phyloP scores from a whole-genome alignment of 306 rosid species.

The Gastrolobium bilobum region DNA sequence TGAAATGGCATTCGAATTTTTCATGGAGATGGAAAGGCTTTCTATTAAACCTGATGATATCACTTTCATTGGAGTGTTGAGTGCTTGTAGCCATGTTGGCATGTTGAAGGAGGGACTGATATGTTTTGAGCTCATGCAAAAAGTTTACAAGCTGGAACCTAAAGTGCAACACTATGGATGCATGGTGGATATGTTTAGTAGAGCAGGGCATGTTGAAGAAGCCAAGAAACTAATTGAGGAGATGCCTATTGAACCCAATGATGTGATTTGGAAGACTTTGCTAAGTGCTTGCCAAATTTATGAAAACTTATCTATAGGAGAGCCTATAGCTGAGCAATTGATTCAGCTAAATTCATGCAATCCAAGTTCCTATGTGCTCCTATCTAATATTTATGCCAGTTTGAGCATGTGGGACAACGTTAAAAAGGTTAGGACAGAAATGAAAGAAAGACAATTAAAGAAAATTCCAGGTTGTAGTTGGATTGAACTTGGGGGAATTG shows the following conservation, averaged over 20 bases:
- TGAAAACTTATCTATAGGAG: conserved; percentile 59
- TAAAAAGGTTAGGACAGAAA: conserved; percentile 62
- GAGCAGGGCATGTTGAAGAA: conserved; percentile 74
- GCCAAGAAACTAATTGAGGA: conserved; percentile 62
- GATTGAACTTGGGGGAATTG: conserved; percentile 73
- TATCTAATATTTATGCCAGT: conserved; percentile 74
- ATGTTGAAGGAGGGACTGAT: conserved; percentile 76
- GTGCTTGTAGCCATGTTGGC: conserved; percentile 82
- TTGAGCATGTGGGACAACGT: conserved; percentile 72
- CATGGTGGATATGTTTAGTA: conserved; percentile 76
- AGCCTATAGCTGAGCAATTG: conserved; percentile 64
- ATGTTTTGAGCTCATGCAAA: conserved; percentile 81
- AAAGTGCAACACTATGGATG: conserved; percentile 86
- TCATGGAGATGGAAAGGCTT: conserved; percentile 69
- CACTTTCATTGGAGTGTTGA: conserved; percentile 73
- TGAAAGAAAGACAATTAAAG: conserved; percentile 62
- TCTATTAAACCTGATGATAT: conserved; percentile 70
- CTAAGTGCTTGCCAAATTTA: conserved; percentile 73
- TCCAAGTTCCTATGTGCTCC: conserved; percentile 71
- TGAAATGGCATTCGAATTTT: conserved; percentile 63
- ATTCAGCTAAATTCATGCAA: conserved; percentile 54
- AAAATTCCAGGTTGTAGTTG: conserved; percentile 82
- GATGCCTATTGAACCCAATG: conserved; percentile 85
- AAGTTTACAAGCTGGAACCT: conserved; percentile 72
- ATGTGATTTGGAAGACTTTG: conserved; percentile 79